Evolutionary conservation across 2,329 filamentous ascomycete genomes (phyloP), one percentile per base, ranked within the genome.

Genomic region (Emergomyces pasteurianus): DNA sequence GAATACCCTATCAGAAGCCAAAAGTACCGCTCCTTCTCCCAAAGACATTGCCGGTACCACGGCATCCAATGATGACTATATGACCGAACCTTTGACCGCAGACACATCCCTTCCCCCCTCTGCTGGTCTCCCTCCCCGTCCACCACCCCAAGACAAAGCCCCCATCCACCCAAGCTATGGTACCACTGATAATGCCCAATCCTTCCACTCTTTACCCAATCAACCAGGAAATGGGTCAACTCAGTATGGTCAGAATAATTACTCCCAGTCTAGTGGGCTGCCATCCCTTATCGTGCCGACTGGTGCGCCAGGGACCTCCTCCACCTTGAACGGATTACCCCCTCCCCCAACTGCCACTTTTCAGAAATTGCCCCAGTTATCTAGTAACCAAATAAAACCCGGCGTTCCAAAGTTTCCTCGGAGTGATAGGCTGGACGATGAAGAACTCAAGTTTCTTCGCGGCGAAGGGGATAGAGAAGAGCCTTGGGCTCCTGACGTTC

Each of bases 401-500:
- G 14, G 16, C 21, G 38, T 38, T 59, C 62, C 42, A 50, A 62
- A 58, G 42, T 59, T 21, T 61, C 47, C 38, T 52, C 38, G 59
- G 40, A 49, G 38, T 52, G 61, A 62, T 26, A 52, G 31, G n/a
- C 16, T 49, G 26, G 43, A 50, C 21, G 28, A 50, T 9, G 28
- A 40, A 18, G 36, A 38, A 28, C 36, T 50, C 26, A 52, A 36
- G 43, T 28, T 26, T 43, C 36, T 50, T 34, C 34, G 47, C 38
- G 46, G 50, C 14, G 61, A 63, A 42, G 63, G 61, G 14, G 73
- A 77, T 58, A 72, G 74, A 38, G 77, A 80, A 65, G 67, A 72
- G n/a, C 75, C 75, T 2, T 79, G 77, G 77, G 73, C 73, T n/a
- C 76, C 77, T 14, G 75, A 77, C 18, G 73, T 78, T 16, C 77